phyloP scores from a whole-genome alignment of 2,329 filamentous ascomycete species.

The Hymenoscyphus infarciens region DNA sequence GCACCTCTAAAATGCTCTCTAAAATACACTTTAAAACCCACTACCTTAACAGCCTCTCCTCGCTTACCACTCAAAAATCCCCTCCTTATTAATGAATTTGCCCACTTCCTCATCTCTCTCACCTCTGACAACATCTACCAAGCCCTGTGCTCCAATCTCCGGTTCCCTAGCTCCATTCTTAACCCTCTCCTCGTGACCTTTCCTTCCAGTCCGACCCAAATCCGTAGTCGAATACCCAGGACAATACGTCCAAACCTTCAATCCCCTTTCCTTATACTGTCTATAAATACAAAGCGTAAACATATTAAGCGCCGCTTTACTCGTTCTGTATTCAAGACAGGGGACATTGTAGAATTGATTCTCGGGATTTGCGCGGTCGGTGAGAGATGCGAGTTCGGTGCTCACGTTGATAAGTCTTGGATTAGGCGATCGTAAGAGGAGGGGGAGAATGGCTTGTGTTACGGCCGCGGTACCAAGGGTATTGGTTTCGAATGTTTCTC shows the following conservation, averaged over 20 bases:
- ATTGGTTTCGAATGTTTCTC: conserved; percentile 9
- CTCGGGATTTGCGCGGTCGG: conserved; percentile 16
- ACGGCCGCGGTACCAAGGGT: not conserved
- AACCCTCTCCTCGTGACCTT: conserved; percentile 15
- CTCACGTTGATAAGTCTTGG: conserved; percentile 23
- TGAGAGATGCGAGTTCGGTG: conserved; percentile 19
- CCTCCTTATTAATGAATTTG: conserved; percentile 33
- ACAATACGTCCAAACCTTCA: conserved; percentile 33
- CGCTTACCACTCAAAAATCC: conserved; percentile 29
- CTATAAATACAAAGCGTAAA: conserved; percentile 13
- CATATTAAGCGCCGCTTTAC: conserved; percentile 31
- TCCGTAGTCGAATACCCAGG: conserved; percentile 39
- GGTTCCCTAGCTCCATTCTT: conserved; percentile 23
- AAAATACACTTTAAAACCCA: no score
- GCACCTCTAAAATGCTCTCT: no score
- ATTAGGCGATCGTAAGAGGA: conserved; percentile 10
- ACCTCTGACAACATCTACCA: conserved; percentile 32
- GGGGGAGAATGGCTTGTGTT: not conserved
- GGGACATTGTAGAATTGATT: not conserved
- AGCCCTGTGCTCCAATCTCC: conserved; percentile 24
- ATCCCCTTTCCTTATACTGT: conserved; percentile 13
- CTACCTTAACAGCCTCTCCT: no score
- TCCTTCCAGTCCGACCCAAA: conserved; percentile 23
- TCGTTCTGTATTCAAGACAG: conserved; percentile 17
- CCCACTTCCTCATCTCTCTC: conserved; percentile 33